Conservation (phyloP, 2,329 filamentous ascomycete species). For the Diaporthe eres region DNA sequence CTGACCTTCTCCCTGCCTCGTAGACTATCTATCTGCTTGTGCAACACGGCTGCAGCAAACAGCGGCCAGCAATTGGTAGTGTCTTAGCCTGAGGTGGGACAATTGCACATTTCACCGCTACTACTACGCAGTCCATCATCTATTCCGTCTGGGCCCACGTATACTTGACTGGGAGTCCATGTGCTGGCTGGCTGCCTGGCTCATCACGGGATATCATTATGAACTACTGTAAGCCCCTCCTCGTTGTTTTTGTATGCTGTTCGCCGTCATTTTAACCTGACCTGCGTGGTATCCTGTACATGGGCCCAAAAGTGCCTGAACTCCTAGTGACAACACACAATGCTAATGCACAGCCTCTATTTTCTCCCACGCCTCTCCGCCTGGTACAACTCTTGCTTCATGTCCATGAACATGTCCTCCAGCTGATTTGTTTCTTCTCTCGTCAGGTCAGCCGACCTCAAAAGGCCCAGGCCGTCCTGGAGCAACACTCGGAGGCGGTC, state of each 20-base stretch:
- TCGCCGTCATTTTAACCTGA: constrained; percentile 7
- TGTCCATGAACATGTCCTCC: constrained; percentile 85
- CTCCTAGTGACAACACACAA: constrained; percentile 31
- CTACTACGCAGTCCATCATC: neutral
- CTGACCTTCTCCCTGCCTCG: neutral
- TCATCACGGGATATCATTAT: constrained; percentile 22
- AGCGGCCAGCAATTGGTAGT: neutral
- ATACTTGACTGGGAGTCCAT: neutral
- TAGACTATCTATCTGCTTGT: neutral
- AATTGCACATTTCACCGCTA: constrained; percentile 27
- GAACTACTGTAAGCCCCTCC: neutral
- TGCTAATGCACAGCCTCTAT: constrained; percentile 19
- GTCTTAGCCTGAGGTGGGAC: constrained; percentile 12
- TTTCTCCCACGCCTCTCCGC: constrained; percentile 73
- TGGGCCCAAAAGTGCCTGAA: constrained; percentile 33
- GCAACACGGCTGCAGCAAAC: constrained; percentile 17
- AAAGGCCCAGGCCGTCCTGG: constrained; percentile 68
- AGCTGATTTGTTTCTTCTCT: constrained; percentile 77
- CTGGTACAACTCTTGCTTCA: constrained; percentile 80
- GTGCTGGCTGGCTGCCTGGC: neutral
- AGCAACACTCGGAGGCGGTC: constrained; percentile 68
- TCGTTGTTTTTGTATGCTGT: neutral
- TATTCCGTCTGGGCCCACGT: constrained; percentile 20
- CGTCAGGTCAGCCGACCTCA: constrained; percentile 72
- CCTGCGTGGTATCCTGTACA: constrained; percentile 28